phyloP scores from a whole-genome alignment of 495 filamentous ascomycete genomes.

The Podospora pseudopauciseta region DNA sequence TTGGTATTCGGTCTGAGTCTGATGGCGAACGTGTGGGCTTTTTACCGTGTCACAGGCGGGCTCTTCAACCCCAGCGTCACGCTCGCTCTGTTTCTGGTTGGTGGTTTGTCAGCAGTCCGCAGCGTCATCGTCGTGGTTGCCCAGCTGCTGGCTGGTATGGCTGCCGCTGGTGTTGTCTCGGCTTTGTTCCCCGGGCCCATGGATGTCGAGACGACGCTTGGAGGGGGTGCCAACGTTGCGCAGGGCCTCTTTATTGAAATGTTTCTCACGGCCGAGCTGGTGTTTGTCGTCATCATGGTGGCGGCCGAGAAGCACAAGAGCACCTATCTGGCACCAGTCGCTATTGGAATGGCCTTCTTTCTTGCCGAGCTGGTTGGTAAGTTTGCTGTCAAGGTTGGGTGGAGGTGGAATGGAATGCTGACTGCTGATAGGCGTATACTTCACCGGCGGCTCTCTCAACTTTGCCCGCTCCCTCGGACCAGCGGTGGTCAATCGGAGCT shows the following conservation, averaged over 20 bases:
- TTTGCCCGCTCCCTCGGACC: constrained; percentile 58
- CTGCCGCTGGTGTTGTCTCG: constrained; percentile 54
- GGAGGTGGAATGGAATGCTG: constrained; percentile 71
- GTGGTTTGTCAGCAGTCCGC: constrained; percentile 50
- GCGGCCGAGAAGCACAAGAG: constrained; percentile 79
- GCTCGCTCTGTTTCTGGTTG: constrained; percentile 55
- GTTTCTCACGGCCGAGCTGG: constrained; percentile 73
- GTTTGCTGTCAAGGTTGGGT: constrained; percentile 43
- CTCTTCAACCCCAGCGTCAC: constrained; percentile 78
- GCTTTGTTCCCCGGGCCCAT: constrained; percentile 61
- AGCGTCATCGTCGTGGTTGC: constrained; percentile 49
- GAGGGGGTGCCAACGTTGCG: constrained; percentile 51
- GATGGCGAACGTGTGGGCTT: constrained; percentile 79
- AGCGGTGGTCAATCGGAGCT: constrained; percentile 53
- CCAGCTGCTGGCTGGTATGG: constrained; percentile 58
- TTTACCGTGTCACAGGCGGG: constrained; percentile 76
- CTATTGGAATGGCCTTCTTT: constrained; percentile 71
- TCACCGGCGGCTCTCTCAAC: constrained; percentile 59
- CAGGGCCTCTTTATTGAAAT: constrained; percentile 75
- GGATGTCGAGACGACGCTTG: constrained; percentile 58
- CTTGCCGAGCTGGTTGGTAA: constrained; percentile 59
- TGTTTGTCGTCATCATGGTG: constrained; percentile 77
- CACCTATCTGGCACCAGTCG: constrained; percentile 74
- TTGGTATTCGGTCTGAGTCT: constrained; percentile 72
- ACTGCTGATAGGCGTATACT: constrained; percentile 58